Evolutionary conservation across 345 rosid species (phyloP).

Genomic region (Camelina hispida): DNA sequence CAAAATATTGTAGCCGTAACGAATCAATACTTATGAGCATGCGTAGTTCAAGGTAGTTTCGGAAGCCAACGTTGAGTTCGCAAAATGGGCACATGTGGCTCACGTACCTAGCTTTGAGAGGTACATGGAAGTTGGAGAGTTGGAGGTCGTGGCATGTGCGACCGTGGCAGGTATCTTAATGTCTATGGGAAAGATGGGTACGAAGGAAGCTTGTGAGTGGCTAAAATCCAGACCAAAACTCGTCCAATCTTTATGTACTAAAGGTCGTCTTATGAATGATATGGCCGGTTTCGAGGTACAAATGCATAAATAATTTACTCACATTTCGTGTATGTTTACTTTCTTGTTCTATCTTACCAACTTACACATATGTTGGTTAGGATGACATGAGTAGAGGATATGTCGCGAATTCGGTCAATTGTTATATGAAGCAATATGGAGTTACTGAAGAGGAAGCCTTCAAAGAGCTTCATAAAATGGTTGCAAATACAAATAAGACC

Average conservation of each 20-base stretch:
- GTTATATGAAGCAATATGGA: not conserved
- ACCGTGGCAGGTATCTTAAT: no score
- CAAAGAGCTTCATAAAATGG: not conserved
- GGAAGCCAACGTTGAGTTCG: slow-evolving; percentile 3
- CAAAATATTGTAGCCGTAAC: no score
- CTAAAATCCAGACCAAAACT: no score
- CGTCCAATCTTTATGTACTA: no score
- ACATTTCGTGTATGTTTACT: not conserved
- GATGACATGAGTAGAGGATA: not conserved
- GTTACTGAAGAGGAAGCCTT: not conserved
- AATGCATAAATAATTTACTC: not conserved
- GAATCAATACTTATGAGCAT: not conserved
- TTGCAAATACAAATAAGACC: not conserved
- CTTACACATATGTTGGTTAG: not conserved
- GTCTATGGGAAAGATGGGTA: no score
- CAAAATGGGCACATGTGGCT: slow-evolving; percentile 1
- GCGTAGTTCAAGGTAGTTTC: not conserved
- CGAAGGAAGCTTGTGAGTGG: no score
- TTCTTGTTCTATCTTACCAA: not conserved
- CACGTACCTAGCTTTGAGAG: slow-evolving; percentile 11
- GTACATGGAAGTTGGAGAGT: no score
- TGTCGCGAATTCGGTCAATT: not conserved
- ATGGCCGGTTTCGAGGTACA: slow-evolving; percentile 30
- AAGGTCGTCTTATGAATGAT: slow-evolving; percentile 32
- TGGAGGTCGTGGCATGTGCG: no score